Percentiles rank a stretch among this genome's conserved stretches.
These are phyloP conservation scores for Penicillium sp. DNA, from an alignment of 2,329 filamentous ascomycete species.

Conservation along the genomic window DNA sequence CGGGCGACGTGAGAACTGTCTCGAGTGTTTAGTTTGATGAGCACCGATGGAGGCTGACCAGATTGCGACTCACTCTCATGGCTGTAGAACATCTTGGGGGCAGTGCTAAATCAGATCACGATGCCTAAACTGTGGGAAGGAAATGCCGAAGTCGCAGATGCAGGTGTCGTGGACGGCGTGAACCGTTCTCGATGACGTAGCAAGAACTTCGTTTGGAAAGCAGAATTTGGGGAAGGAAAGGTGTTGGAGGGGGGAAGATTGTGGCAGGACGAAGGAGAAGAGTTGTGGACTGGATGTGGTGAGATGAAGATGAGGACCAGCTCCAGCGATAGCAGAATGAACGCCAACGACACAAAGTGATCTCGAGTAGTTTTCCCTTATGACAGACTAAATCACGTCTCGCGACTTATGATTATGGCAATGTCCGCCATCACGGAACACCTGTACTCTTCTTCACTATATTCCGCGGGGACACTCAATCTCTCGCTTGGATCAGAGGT, in stretches of 20 bases:
- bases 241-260: background rate
- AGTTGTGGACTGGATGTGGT: background rate
- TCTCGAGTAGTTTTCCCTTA: background rate
- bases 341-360: background rate
- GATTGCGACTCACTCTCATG: conserved; percentile 72
- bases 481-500: background rate
- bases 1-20: conserved; percentile 74
- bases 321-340: background rate
- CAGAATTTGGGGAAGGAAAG: background rate
- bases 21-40: conserved; percentile 24
- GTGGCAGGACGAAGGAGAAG: background rate
- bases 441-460: background rate
- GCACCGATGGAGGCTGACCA: background rate
- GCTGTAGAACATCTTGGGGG: conserved; percentile 80
- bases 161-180: background rate
- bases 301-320: background rate
- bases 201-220: background rate
- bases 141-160: background rate
- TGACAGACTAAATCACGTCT: background rate
- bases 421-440: background rate
- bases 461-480: no score
- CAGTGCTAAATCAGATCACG: background rate
- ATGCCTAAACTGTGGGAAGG: background rate
- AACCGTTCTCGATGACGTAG: background rate
- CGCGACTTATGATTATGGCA: no score